Base-by-base conservation (phyloP, 371 early-diverging fungal species). In the Mortierella sp. region DNA sequence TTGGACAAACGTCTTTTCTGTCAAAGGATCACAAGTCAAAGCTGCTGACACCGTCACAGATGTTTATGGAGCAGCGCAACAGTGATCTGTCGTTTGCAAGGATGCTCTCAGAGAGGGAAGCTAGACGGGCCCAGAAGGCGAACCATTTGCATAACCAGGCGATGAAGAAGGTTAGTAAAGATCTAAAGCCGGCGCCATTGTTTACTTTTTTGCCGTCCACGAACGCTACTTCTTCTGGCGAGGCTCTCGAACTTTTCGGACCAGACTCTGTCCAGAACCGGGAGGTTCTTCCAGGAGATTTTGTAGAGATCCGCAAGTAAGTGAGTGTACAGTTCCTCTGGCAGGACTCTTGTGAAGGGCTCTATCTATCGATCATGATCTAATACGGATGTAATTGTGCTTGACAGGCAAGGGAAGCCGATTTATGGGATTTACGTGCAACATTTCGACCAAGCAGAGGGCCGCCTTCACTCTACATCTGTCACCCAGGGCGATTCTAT, bases 301-400 rank as follows among this genome's bases (percentile, higher is more conserved):
- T 82, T 79, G 86, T 86, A 6, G 87, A 86, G 58, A 78, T 80
- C 23, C 83, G 84, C 52, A 82, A 72, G 87, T 86, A 83, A 52
- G 53, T 17, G 3, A 26, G 27, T 0, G 12, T n/a, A 11, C 11
- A 26, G 15, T 32, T 32, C 32, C 23, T 9, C 2, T 28, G 46
- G 12, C 24, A 19, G 6, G 39, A 19, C 39, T 23, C 23, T 27
- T 39, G 50, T 44, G 12, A 14, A 26, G 14, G 6, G 7, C 53
- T 12, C 6, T 60, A 9, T 14, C 32, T 31, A 37, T 34, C 48
- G 19, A n/a, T n/a, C n/a, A n/a, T n/a, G n/a, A n/a, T n/a, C n/a
- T n/a, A n/a, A n/a, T n/a, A n/a, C n/a, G n/a, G n/a, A 34, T 2
- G 14, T 2, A 34, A 2, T 1, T 15, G n/a, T n/a, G n/a, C 24